Evolutionary conservation across 2,329 filamentous ascomycete genomes (phyloP).

Genomic region (Fusarium ambrosium): DNA sequence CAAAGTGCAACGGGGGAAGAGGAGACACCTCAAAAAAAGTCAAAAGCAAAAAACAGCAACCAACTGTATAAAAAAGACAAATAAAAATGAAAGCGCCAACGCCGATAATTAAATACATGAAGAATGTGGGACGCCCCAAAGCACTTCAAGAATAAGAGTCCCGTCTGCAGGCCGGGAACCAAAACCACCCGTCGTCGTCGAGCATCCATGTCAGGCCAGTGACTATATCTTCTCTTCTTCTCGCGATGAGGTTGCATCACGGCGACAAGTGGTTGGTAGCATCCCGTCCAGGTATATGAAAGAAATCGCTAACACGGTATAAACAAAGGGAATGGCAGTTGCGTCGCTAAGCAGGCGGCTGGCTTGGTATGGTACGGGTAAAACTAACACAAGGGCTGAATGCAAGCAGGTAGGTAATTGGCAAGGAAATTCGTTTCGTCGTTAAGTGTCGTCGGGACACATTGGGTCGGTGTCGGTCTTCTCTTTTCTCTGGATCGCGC

Average conservation of each 20-base stretch:
- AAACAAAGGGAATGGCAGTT: slow-evolving; percentile 48
- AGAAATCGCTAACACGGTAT: slow-evolving; percentile 34
- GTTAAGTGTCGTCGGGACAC: slow-evolving; percentile 43
- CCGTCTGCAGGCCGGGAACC: slow-evolving; percentile 17
- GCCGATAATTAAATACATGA: slow-evolving; percentile 47
- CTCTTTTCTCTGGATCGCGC: slow-evolving; percentile 20
- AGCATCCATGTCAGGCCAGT: slow-evolving; percentile 34
- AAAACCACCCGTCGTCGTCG: slow-evolving; percentile 29
- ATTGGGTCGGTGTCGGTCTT: slow-evolving; percentile 22
- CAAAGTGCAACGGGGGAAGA: slow-evolving; percentile 25
- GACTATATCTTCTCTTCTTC: slow-evolving; percentile 25
- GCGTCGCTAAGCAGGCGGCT: slow-evolving; percentile 46
- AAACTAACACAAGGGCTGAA: slow-evolving; percentile 49
- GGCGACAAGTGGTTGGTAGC: slow-evolving; percentile 28
- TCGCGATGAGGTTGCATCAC: slow-evolving; percentile 25
- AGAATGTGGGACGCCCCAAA: slow-evolving; percentile 30
- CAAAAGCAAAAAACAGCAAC: slow-evolving; percentile 16
- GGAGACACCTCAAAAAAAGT: slow-evolving; percentile 12
- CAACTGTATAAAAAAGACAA: slow-evolving; percentile 14
- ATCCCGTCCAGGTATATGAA: slow-evolving; percentile 31
- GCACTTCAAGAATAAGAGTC: slow-evolving; percentile 16
- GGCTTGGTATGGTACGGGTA: slow-evolving; percentile 38
- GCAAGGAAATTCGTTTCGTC: slow-evolving; percentile 51
- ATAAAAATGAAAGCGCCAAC: slow-evolving; percentile 36
- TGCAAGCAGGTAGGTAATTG: slow-evolving; percentile 37